Evolutionary conservation across 2,329 filamentous ascomycete genomes (phyloP).

Genomic region (Fusarium drepaniforme): DNA sequence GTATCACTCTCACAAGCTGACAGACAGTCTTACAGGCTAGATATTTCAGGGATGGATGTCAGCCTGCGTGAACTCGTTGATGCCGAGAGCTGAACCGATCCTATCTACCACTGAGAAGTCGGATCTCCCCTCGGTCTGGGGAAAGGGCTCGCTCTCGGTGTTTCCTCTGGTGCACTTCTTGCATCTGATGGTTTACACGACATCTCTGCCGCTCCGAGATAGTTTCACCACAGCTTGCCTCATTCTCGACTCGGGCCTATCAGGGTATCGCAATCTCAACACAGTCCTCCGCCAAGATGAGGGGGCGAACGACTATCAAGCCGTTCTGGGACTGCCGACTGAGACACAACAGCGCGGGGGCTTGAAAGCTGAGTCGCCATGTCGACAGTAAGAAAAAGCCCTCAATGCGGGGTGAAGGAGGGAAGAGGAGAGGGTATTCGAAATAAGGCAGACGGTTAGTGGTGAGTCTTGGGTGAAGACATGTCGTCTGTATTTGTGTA

Average conservation of each 20-base stretch:
- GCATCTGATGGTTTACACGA: conserved; percentile 8
- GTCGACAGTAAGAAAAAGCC: not conserved
- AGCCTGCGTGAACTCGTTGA: conserved; percentile 1
- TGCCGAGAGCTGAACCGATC: conserved; percentile 5
- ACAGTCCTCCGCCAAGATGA: conserved; percentile 30
- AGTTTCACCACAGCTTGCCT: conserved; percentile 33
- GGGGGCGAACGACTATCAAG: conserved; percentile 17
- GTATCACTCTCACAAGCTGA: conserved; percentile 15
- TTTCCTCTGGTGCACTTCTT: not conserved
- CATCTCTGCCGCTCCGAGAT: conserved; percentile 8
- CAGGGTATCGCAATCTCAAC: conserved; percentile 16
- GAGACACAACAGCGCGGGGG: conserved; percentile 32
- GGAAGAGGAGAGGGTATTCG: not conserved
- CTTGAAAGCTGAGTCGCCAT: conserved; percentile 26
- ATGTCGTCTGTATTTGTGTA: not conserved
- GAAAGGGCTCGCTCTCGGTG: conserved; percentile 5
- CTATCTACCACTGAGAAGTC: not conserved
- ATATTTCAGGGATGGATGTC: not conserved
- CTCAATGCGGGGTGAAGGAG: not conserved
- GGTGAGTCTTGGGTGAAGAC: not conserved
- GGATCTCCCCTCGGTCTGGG: not conserved
- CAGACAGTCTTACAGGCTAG: conserved; percentile 11
- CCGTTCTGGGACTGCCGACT: conserved; percentile 25
- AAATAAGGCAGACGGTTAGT: not conserved
- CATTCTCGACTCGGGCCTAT: conserved; percentile 24